Evolutionary conservation across 108 stramenopile species (phyloP), one percentile per base, ranked within the genome.

Genomic region (Poteriospumella lacustris): DNA sequence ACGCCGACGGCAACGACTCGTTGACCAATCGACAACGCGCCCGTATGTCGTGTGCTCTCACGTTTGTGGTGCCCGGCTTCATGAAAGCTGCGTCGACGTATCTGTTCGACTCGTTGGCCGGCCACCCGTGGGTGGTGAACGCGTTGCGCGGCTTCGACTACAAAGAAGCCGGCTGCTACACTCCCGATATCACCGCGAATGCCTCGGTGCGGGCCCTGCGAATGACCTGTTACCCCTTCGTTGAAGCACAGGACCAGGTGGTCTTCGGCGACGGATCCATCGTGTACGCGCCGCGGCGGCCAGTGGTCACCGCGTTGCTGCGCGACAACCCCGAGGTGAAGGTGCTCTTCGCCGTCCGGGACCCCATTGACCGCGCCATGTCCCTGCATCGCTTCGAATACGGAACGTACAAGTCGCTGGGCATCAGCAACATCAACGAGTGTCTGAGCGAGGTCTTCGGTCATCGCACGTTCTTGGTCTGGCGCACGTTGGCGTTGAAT

Each of bases 61-160:
- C 64, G 12, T 15, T 68, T 68, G 24, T 68, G 19, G 36, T 68
- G 15, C 28, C 64, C 19, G 64, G 64, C 36, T 68, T 68, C 64
- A 39, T 68, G 64, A 68, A 68, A 40, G 24, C 19, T 39, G 64
- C 64, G 24, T 68, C 64, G 28, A 68, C 64, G 15, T 68, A 39
- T 68, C 24, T 68, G 40, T 68, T 36, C 36, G 36, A 40, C 36
- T 12, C 36, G 40, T 19, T 68, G 40, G 19, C 28, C 15, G 28
- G 38, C 12, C 64, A 68, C 36, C 64, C 64, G 12, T 19, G 24
- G 64, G 24, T 68, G 24, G 12, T 68, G 36, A 15, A 12, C 39
- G 38, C 64, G 19, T 40, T 68, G 19, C 15, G 19, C 15, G 64
- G 64, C 64, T 68, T 19, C 24, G 19, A 39, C 19, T 39, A 39